phyloP scores from a whole-genome alignment of 352 stramenopile genomes.

The Plasmopara muralis region DNA sequence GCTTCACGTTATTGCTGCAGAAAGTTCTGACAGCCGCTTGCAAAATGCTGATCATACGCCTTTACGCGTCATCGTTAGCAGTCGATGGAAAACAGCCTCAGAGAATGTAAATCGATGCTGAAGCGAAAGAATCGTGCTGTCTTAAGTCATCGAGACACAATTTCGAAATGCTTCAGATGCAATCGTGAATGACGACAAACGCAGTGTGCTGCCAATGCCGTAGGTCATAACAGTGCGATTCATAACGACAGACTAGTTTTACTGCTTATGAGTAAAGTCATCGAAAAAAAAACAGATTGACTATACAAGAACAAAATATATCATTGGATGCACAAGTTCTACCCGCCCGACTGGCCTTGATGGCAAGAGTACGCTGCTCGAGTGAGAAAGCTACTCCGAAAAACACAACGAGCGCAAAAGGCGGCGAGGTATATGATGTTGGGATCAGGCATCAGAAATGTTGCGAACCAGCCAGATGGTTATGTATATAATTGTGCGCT shows the following conservation, averaged over 20 bases:
- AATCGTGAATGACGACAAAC: background rate
- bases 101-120: conserved; percentile 20
- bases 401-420: no score
- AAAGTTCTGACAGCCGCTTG: conserved; percentile 22
- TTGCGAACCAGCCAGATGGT: no score
- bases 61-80: background rate
- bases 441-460: no score
- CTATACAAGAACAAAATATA: conserved; percentile 8
- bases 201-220: no score
- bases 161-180: background rate
- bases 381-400: no score
- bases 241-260: conserved; percentile 25
- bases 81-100: conserved; percentile 15
- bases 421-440: no score
- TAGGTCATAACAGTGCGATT: no score
- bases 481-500: no score
- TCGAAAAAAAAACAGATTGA: conserved; percentile 7
- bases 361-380: conserved; percentile 7
- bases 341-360: conserved; percentile 10
- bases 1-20: conserved; percentile 7
- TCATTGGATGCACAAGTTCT: conserved; percentile 10
- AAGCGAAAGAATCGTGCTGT: conserved; percentile 28
- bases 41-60: conserved; percentile 32
- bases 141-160: conserved; percentile 25
- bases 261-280: conserved; percentile 38